Evolutionary conservation across 495 filamentous ascomycete species (phyloP), one percentile per base, ranked within the genome.

Genomic region (Penicillium turbatum): DNA sequence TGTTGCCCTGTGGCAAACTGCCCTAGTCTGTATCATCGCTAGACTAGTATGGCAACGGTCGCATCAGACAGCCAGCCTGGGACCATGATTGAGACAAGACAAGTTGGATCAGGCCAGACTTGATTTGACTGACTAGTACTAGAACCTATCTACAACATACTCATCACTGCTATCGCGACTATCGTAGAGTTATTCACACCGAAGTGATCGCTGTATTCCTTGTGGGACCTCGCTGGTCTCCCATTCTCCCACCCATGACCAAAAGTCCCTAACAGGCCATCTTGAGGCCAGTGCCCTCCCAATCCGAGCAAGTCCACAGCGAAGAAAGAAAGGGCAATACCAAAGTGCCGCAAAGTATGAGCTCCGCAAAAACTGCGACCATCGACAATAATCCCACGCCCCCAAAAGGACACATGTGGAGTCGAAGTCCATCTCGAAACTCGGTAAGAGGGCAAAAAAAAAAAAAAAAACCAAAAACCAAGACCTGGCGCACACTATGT

Each of bases 401-500:
- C 9, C 48, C 16, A 37, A 19, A 13, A 47, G 12, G 21, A 4
- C 21, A 24, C 2, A 15, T 2, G 9, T 34, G 7, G 21, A 19
- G 26, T 12, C 11, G 21, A 24, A 4, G 2, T 4, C 21, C 30
- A 21, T 53, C 31, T 53, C 21, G 51, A 44, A 17, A 42, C 13
- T 34, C 24, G 35, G 9, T 10, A 31, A 16, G 27, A 27, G 21
- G 16, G 12, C 7, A 16, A 24, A 43, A 43, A 43, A 40, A 8
- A 24, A 16, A 3, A 30, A 32, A 51, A 43, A 12, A 29, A 12
- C 5, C 4, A 37, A n/a, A 17, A 51, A 49, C 58, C 58, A 61
- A 61, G 54, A 26, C 52, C 38, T 46, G 58, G 58, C 19, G 46
- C 27, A 16, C 32, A 49, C 55, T 62, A n/a, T n/a, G n/a, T n/a